Percentiles rank a stretch among this genome's conserved stretches.
Conservation (phyloP, 2,329 filamentous ascomycete genomes). For the Arthroderma sp. region DNA sequence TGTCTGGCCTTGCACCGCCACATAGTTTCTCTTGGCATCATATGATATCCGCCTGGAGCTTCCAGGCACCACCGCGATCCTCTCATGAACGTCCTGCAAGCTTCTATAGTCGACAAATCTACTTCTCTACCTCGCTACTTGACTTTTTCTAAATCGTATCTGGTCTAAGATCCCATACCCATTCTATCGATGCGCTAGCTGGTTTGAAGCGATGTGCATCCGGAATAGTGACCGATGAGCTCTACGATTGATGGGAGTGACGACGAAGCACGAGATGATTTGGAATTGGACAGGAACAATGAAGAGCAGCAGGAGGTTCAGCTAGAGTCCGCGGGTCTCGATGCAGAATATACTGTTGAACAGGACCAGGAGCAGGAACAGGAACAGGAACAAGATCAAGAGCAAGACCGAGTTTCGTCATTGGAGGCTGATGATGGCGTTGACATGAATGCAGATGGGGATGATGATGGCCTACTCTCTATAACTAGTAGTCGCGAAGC, state of each 20-base stretch:
- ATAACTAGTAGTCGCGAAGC: slow-evolving; percentile 16
- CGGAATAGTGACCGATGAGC: slow-evolving; percentile 50
- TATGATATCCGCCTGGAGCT: background rate
- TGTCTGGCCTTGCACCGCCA: background rate
- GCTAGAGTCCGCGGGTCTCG: background rate
- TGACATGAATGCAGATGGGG: slow-evolving; percentile 2
- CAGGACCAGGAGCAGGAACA: background rate
- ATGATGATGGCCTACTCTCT: slow-evolving; percentile 17
- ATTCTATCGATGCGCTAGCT: background rate
- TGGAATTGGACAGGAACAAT: slow-evolving; percentile 28
- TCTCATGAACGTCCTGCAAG: background rate
- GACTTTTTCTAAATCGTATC: background rate
- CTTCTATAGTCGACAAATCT: background rate
- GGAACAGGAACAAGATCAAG: slow-evolving; percentile 3
- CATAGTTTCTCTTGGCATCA: background rate
- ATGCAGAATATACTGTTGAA: slow-evolving; percentile 10
- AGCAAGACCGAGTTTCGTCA: background rate
- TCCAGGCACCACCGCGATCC: no score
- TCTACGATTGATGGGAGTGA: slow-evolving; percentile 50
- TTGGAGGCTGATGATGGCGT: slow-evolving; percentile 1
- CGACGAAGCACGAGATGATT: slow-evolving; percentile 45
- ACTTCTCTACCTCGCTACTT: background rate
- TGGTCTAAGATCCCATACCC: background rate
- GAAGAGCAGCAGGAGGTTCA: slow-evolving; percentile 12
- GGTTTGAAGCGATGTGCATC: slow-evolving; percentile 40